These are phyloP conservation scores for Phytophthora syringae DNA, from an alignment of 352 stramenopile genomes.

Conservation along the genomic window DNA sequence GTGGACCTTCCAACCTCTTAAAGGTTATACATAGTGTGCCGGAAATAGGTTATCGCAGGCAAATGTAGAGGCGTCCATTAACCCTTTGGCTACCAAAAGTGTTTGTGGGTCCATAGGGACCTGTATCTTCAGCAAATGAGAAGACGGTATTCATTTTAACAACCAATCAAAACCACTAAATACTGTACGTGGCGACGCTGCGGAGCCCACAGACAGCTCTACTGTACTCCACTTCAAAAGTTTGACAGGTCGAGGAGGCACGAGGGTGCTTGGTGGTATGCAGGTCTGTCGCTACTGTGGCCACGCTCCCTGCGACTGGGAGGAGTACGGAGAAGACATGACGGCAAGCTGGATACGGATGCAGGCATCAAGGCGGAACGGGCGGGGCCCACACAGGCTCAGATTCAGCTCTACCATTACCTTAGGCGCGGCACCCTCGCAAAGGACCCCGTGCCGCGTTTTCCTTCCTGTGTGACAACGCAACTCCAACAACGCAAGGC, in stretches of 20 bases:
- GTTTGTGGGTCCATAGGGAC: no score
- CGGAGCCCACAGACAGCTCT: background rate
- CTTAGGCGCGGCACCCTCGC: background rate
- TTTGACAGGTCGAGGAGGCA: background rate
- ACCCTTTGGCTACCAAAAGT: no score
- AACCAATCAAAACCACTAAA: no score
- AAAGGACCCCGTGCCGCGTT: background rate
- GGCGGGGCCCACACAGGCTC: background rate
- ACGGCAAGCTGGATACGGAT: background rate
- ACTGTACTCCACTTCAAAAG: background rate
- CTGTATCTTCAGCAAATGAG: no score
- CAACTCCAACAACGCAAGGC: background rate
- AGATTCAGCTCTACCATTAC: conserved; percentile 2
- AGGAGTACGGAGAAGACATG: conserved; percentile 1
- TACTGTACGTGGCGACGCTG: no score
- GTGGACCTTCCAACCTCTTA: no score
- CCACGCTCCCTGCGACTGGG: conserved; percentile 4
- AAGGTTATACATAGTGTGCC: no score
- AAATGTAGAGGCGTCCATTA: no score
- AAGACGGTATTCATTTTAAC: no score
- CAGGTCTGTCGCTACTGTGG: conserved; percentile 5
- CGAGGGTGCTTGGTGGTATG: background rate
- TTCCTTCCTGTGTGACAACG: background rate
- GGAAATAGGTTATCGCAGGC: no score
- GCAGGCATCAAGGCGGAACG: background rate